Percentiles rank a stretch among this genome's conserved stretches.
These are phyloP conservation scores for Trichoderma sp. DNA, from an alignment of 2,329 filamentous ascomycete genomes.

Conservation along the genomic window DNA sequence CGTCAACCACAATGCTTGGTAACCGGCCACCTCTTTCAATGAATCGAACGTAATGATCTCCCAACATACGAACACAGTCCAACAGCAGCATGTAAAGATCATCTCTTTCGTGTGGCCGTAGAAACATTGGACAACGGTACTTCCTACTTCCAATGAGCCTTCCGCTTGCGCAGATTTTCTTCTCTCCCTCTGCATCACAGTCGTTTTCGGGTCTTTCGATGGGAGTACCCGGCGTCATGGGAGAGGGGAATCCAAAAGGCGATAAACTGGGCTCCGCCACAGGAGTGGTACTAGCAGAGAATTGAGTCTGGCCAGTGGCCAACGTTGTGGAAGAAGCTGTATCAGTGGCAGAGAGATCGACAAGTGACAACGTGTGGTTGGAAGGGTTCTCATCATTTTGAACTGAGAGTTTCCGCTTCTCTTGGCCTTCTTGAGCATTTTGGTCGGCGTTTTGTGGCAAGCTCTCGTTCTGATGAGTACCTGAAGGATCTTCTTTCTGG, in stretches of 20 bases:
- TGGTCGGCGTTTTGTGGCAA: neutral
- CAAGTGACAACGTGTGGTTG: neutral
- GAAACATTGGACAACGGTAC: neutral
- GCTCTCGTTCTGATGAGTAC: neutral
- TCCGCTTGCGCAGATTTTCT: fast-evolving
- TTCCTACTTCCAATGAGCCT: neutral
- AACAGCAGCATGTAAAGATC: neutral
- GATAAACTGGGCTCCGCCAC: too few relatives aligned
- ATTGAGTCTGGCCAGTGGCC: neutral
- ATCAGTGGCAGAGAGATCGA: neutral
- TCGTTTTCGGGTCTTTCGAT: too few relatives aligned
- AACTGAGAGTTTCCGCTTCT: neutral
- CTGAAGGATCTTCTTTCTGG: neutral
- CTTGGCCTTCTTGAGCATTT: neutral
- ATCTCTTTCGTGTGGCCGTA: fast-evolving
- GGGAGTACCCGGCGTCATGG: too few relatives aligned
- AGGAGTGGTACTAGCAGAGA: neutral
- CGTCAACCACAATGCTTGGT: too few relatives aligned
- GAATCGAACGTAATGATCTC: fast-evolving
- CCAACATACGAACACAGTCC: neutral
- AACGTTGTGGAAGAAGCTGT: neutral
- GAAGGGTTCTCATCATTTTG: neutral
- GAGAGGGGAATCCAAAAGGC: too few relatives aligned
- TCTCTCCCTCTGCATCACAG: neutral
- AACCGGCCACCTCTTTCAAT: too few relatives aligned